These are phyloP conservation scores for Rhodotorula paludigena DNA, from an alignment of 768 basidiomycete species.

Conservation along the genomic window DNA sequence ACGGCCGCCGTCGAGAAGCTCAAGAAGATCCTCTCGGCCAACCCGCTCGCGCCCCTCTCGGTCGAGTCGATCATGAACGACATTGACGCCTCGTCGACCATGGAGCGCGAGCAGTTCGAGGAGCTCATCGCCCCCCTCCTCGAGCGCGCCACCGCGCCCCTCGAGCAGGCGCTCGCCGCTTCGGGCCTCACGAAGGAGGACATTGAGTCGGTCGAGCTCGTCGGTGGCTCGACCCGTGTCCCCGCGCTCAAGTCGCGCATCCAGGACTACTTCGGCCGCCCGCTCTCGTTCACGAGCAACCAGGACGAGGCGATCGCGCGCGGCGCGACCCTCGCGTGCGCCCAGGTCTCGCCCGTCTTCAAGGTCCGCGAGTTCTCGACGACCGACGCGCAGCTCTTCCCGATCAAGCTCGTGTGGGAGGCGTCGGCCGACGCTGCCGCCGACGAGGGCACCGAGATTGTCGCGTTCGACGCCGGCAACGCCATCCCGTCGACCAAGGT, in stretches of 20 bases:
- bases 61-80: slow-evolving; percentile 97
- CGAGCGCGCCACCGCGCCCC: slow-evolving; percentile 66
- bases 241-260: slow-evolving; percentile 86
- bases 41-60: slow-evolving; percentile 76
- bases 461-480: slow-evolving; percentile 83
- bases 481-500: slow-evolving; percentile 87
- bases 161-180: slow-evolving; percentile 71
- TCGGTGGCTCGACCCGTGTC: slow-evolving; percentile 88
- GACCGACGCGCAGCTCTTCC: slow-evolving; percentile 77
- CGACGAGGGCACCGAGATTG: slow-evolving; percentile 80
- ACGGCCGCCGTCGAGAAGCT: slow-evolving; percentile 81
- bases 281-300: slow-evolving; percentile 87
- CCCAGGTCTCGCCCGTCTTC: slow-evolving; percentile 95
- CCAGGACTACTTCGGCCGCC: slow-evolving; percentile 75
- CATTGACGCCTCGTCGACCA: slow-evolving; percentile 79
- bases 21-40: slow-evolving; percentile 94
- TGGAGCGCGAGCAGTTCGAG: slow-evolving; percentile 79
- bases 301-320: slow-evolving; percentile 96
- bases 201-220: slow-evolving; percentile 83
- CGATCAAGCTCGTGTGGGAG: slow-evolving; percentile 87
- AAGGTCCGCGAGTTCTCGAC: slow-evolving; percentile 91
- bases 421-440: slow-evolving; percentile 66
- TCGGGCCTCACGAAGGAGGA: slow-evolving; percentile 76
- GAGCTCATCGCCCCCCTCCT: slow-evolving; percentile 68
- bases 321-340: slow-evolving; percentile 93